Evolutionary conservation across 2,329 filamentous ascomycete genomes (phyloP).

Genomic region (Herpotrichia juniperi): DNA sequence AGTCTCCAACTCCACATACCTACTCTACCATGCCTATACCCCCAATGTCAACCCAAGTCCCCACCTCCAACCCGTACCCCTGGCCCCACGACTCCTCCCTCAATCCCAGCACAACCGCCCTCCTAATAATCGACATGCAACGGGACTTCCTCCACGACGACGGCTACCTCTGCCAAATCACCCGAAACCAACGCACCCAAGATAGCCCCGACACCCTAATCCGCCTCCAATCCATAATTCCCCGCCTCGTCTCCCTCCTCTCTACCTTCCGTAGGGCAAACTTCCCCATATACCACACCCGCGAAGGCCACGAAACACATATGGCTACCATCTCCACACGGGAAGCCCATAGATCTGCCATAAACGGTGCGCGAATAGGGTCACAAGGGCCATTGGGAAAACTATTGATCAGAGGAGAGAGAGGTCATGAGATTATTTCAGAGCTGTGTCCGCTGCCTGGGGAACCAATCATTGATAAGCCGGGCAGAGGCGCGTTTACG

Average conservation of each 20-base stretch:
- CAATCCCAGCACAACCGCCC: conserved; percentile 52
- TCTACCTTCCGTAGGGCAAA: conserved; percentile 47
- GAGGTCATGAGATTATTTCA: conserved; percentile 62
- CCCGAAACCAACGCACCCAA: no score
- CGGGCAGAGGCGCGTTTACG: conserved; percentile 59
- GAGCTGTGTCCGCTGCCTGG: conserved; percentile 56
- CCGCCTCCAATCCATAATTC: conserved; percentile 52
- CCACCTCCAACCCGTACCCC: conserved; percentile 38
- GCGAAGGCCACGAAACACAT: conserved; percentile 61
- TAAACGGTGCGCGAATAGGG: conserved; percentile 60
- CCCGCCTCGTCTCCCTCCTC: conserved; percentile 49
- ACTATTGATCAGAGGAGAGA: conserved; percentile 63
- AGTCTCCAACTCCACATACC: background rate
- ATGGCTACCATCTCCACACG: conserved; percentile 62
- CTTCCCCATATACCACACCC: conserved; percentile 56
- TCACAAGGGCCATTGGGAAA: conserved; percentile 61
- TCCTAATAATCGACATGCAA: conserved; percentile 63
- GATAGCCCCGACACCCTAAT: conserved; percentile 51
- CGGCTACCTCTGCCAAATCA: conserved; percentile 62
- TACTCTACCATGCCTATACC: background rate
- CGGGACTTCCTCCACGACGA: conserved; percentile 57
- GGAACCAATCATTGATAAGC: conserved; percentile 62
- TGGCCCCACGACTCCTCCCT: conserved; percentile 51
- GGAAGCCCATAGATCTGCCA: conserved; percentile 60
- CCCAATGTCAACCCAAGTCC: conserved; percentile 15